These are phyloP conservation scores for Talaromyces albobiverticillius DNA, from an alignment of 2,329 filamentous ascomycete species.

Conservation along the genomic window DNA sequence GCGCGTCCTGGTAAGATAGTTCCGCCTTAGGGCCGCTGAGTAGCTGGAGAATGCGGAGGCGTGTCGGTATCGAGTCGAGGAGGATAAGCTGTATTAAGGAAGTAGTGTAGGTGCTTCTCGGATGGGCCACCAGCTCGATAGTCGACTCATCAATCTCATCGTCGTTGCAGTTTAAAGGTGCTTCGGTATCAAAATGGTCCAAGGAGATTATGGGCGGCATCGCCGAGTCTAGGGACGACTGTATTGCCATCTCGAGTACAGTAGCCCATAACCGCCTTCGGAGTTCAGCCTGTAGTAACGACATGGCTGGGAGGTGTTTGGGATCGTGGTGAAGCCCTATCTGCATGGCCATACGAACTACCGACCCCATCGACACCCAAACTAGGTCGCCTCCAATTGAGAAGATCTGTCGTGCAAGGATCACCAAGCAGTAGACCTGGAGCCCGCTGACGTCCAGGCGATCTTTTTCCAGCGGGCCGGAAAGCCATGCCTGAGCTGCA, in stretches of 20 bases:
- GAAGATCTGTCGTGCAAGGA: slow-evolving; percentile 31
- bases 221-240: slow-evolving; percentile 29
- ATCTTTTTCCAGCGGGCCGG: slow-evolving; percentile 25
- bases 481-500: slow-evolving; percentile 25
- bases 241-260: slow-evolving; percentile 30
- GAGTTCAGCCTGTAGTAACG: slow-evolving; percentile 20
- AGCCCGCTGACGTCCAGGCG: slow-evolving; percentile 22
- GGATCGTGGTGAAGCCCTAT: slow-evolving; percentile 34
- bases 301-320: slow-evolving; percentile 19
- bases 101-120: too few species aligned
- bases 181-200: slow-evolving; percentile 29
- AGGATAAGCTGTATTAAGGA: neutral
- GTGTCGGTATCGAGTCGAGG: neutral
- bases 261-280: slow-evolving; percentile 33
- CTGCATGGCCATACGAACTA: slow-evolving; percentile 28
- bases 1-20: too few species aligned
- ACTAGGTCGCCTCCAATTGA: slow-evolving; percentile 30
- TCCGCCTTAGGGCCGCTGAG: too few species aligned
- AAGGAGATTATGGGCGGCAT: slow-evolving; percentile 26
- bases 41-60: too few species aligned
- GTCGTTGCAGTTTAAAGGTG: slow-evolving; percentile 23
- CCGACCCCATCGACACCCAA: slow-evolving; percentile 31
- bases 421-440: slow-evolving; percentile 30
- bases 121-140: too few species aligned
- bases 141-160: slow-evolving; percentile 25